Base-by-base conservation (phyloP, 2,329 filamentous ascomycete species). In the Lasiodiplodia hormozganensis region DNA sequence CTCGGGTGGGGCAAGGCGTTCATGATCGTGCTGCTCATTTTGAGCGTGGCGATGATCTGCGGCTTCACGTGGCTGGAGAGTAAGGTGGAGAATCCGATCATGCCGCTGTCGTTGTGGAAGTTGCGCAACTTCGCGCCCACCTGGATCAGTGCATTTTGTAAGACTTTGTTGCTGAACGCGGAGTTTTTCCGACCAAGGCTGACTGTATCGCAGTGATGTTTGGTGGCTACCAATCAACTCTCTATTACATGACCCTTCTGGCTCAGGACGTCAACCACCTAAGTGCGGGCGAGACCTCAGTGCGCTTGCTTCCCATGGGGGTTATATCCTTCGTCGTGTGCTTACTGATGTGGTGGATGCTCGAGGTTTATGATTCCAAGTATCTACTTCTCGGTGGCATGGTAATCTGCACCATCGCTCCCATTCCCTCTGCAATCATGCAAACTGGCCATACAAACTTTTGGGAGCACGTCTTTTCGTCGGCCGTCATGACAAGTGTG, bases 1-100 rank as follows among this genome's bases (percentile, higher is more conserved):
- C 83, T 83, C 68, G 82, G 82, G n/a, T 83, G 82, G 82, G 77
- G 76, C 58, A 79, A 79, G 54, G 78, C 82, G 1, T 83, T 83
- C 62, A 82, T 83, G 67, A 82, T 83, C 36, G 79, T 77, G 10
- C 72, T 83, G 1, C 71, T 83, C 8, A 70, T 83, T 3, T 34
- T 81, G 0, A 78, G 79, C 4, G 72, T 83, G 23, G 76, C 72
- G 1, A 70, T 83, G 62, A 76, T 83, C 3, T 76, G 74, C 5
- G 72, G 75, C 7, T 83, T 83, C 54, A 75, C 76, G 0, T 74
- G 77, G 40, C 74, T 81, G 11, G 81, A 83, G 72, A 83, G 82
- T 70, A 82, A 81, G 65, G 78, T 82, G 23, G 69, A 74, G 14
- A 82, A 83, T 57, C 82, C 82, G 1, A 80, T 84, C 67, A 84